Evolutionary conservation across 257 asterid genomes (phyloP), one percentile per base, ranked within the genome.

Genomic region (Solanum sejunctum): DNA sequence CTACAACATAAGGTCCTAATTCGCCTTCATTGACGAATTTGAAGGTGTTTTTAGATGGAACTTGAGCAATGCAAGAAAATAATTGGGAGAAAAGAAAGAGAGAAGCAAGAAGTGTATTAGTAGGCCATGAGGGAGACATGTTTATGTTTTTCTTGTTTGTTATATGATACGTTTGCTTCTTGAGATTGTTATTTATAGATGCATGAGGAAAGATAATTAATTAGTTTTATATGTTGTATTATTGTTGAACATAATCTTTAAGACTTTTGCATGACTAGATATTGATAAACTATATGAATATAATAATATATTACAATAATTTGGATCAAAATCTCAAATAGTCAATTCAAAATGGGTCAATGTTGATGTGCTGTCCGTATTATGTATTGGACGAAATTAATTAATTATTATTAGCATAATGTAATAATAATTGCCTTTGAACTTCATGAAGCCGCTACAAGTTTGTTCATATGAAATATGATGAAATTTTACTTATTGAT

Each of bases 41-140:
- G 56, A 87, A 87, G 9, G 89, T 87, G 39, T 51, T 23, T 2
- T 71, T n/a, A 10, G 36, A 26, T 7, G 89, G 89, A 82, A 87
- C 89, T 18, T 64, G 85, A 1, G 89, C 82, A 71, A 84, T 57
- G 5, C 80, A 84, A 49, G 82, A 23, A 18, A 80, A 28, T 28
- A 80, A 18, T 52, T 54, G 87, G 71, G 56, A 9, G 79, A 57
- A 16, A 20, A 83, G 20, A 36, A 66, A 6, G 0, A 63, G 73
- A 61, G 70, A 57, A 21, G 8, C 23, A 7, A 80, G 15, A 32
- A 72, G 61, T 20, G 15, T 61, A 39, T 26, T 26, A 28, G 84
- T 41, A 82, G 60, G 6, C 73, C 49, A 60, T 15, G 72, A 58
- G 13, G 57, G 21, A 36, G 84, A n/a, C 72, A 81, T 81, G 6